These are phyloP conservation scores for Albizia julibrissin DNA, from an alignment of 306 rosid species.

Conservation along the genomic window DNA sequence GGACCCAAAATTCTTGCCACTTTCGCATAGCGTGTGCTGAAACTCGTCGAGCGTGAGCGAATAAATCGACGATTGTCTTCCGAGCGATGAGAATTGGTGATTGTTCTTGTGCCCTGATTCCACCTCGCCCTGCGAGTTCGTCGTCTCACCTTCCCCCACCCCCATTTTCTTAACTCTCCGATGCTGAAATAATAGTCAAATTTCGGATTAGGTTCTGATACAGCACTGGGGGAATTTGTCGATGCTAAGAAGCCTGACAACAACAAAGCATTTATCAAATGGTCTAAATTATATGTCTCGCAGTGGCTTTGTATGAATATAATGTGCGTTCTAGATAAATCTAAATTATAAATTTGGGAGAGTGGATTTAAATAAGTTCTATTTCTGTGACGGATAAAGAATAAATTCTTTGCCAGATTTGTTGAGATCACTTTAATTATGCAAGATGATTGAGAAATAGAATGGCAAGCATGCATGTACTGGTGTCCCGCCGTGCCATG, in stretches of 20 bases:
- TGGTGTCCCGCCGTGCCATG: not conserved
- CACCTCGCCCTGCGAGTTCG: conserved; percentile 44
- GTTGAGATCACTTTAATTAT: not conserved
- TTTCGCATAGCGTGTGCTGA: conserved; percentile 65
- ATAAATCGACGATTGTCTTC: conserved; percentile 77
- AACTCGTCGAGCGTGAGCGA: conserved; percentile 86
- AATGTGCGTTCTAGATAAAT: not conserved
- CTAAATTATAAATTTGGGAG: not conserved
- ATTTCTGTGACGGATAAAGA: not conserved
- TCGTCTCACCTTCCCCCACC: conserved; percentile 42
- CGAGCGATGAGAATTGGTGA: conserved; percentile 45
- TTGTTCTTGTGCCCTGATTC: conserved; percentile 43
- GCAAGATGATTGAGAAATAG: not conserved
- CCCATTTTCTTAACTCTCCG: conserved; percentile 40
- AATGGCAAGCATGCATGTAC: not conserved
- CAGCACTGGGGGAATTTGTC: not conserved
- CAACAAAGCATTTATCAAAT: not conserved
- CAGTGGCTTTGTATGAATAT: not conserved
- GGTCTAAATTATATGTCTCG: not conserved
- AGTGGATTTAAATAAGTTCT: not conserved
- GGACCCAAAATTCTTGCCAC: conserved; percentile 73
- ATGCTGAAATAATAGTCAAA: not conserved
- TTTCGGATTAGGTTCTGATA: not conserved
- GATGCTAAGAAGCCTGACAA: not conserved
- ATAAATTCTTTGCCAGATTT: not conserved